These are phyloP conservation scores for Lipomyces starkeyi DNA, from an alignment of 805 yeast genomes.

Conservation along the genomic window DNA sequence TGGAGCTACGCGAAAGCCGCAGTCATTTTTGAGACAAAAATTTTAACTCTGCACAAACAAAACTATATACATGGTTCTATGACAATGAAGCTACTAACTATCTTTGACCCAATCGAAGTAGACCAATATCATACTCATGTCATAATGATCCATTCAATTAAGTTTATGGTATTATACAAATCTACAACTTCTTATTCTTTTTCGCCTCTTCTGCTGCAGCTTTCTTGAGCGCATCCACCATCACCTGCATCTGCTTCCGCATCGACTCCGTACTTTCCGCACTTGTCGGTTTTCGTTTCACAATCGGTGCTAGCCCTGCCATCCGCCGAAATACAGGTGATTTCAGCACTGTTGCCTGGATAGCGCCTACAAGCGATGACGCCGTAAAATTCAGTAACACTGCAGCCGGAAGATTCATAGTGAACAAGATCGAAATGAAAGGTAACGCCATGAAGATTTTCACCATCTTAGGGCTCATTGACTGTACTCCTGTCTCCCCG, in stretches of 20 bases:
- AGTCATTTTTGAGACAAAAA: too few species aligned
- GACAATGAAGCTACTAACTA: too few species aligned
- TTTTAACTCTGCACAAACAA: too few species aligned
- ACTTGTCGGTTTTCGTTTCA: slow-evolving; percentile 49
- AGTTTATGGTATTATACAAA: not conserved
- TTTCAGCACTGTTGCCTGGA: slow-evolving; percentile 73
- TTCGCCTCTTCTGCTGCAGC: slow-evolving; percentile 24
- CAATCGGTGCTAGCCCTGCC: slow-evolving; percentile 66
- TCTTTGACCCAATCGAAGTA: not conserved
- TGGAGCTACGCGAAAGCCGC: too few species aligned
- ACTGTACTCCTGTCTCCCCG: slow-evolving; percentile 86
- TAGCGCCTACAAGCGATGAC: slow-evolving; percentile 74
- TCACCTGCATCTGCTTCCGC: slow-evolving; percentile 21
- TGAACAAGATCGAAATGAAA: slow-evolving; percentile 81
- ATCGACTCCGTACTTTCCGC: slow-evolving; percentile 1
- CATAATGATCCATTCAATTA: not conserved
- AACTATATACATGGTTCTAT: too few species aligned
- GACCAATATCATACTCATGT: not conserved
- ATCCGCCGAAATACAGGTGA: slow-evolving; percentile 61
- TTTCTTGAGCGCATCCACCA: slow-evolving; percentile 28
- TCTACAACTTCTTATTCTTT: not conserved
- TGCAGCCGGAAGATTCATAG: slow-evolving; percentile 84
- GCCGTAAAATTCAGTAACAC: slow-evolving; percentile 85
- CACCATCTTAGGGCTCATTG: slow-evolving; percentile 67
- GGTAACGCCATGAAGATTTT: slow-evolving; percentile 77